Conservation (phyloP, 176 grass and related monocot genomes). For the Triticum timopheevii region DNA sequence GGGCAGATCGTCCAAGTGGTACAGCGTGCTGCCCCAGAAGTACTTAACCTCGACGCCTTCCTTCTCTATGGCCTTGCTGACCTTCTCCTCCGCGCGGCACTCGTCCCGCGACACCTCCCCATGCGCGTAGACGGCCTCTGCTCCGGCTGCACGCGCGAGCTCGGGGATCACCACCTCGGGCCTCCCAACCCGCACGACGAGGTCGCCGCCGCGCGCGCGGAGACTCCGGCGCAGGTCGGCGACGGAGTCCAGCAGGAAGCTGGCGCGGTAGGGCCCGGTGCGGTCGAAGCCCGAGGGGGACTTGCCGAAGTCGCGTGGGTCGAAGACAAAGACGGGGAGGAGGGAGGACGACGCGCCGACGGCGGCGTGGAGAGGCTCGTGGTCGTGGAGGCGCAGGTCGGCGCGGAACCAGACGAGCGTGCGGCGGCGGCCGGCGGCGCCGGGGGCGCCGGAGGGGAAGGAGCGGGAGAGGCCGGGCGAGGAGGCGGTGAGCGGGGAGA, state of each 20-base stretch:
- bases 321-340: conserved; percentile 80
- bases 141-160: conserved; percentile 57
- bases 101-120: conserved; percentile 87
- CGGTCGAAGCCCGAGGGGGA: conserved; percentile 69
- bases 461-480: conserved; percentile 45
- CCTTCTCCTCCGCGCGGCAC: conserved; percentile 64
- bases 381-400: conserved; percentile 85
- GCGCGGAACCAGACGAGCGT: conserved; percentile 83
- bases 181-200: conserved; percentile 77
- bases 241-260: conserved; percentile 82
- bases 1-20: conserved; percentile 86
- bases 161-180: conserved; percentile 81
- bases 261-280: conserved; percentile 62
- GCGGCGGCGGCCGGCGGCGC: conserved; percentile 58
- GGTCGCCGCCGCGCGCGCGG: conserved; percentile 67
- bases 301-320: conserved; percentile 70
- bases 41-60: conserved; percentile 93
- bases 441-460: conserved; percentile 41
- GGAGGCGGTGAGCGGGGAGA: conserved; percentile 44
- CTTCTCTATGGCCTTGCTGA: conserved; percentile 74
- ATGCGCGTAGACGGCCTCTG: conserved; percentile 76
- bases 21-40: conserved; percentile 94
- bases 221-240: conserved; percentile 70
- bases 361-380: conserved; percentile 57
- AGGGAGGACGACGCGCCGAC: conserved; percentile 58